These are phyloP conservation scores for Ambrosia artemisiifolia DNA, from an alignment of 129 eudicot genomes.

Conservation along the genomic window DNA sequence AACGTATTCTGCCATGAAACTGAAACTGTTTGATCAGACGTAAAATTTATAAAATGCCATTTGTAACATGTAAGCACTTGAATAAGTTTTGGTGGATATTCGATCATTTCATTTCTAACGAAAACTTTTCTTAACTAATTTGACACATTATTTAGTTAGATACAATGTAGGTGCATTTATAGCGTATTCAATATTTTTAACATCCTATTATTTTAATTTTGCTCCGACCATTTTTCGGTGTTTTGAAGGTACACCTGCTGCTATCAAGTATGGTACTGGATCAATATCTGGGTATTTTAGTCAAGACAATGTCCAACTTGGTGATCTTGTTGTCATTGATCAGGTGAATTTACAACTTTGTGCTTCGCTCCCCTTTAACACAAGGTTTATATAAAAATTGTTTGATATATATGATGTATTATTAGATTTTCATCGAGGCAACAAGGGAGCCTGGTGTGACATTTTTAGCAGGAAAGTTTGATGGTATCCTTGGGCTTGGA, in stretches of 20 bases:
- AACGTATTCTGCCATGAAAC: not conserved
- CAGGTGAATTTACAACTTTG: slow-evolving; percentile 46
- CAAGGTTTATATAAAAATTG: not conserved
- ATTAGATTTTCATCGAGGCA: slow-evolving; percentile 72
- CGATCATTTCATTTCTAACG: no score
- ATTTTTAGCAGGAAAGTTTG: slow-evolving; percentile 62
- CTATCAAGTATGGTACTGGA: slow-evolving; percentile 76
- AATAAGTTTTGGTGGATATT: no score
- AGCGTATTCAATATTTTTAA: not conserved
- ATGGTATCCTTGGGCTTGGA: slow-evolving; percentile 82
- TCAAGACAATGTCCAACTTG: slow-evolving; percentile 58
- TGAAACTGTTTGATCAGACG: not conserved
- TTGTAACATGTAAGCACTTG: no score
- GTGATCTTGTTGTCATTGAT: slow-evolving; percentile 46
- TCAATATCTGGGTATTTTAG: slow-evolving; percentile 74
- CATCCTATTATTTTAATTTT: not conserved
- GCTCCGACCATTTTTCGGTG: not conserved
- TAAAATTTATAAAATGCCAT: not conserved
- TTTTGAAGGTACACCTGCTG: slow-evolving; percentile 62
- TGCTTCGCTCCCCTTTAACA: not conserved
- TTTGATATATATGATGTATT: not conserved
- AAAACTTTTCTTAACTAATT: not conserved
- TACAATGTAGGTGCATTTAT: not conserved
- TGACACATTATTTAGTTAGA: not conserved
- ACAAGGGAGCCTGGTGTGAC: slow-evolving; percentile 51